Percentiles rank a stretch among this genome's conserved stretches.
phyloP scores from a whole-genome alignment of 1,284 basidiomycete species.

The Coniferiporia sulphurascens region DNA sequence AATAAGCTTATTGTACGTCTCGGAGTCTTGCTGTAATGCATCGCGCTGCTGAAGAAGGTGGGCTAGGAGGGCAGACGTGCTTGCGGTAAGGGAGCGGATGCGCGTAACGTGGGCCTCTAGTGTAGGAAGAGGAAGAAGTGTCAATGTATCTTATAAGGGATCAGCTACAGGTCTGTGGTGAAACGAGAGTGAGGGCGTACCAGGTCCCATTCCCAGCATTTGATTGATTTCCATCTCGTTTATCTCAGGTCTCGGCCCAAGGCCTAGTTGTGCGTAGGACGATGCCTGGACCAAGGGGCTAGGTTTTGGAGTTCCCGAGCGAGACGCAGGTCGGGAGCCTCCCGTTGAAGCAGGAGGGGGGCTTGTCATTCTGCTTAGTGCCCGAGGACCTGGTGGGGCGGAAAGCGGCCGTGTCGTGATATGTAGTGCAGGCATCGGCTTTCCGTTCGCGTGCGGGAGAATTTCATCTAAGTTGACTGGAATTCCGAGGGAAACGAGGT shows the following conservation, averaged over 20 bases:
- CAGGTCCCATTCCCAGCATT: slow-evolving; percentile 63
- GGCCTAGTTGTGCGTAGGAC: slow-evolving; percentile 49
- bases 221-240: slow-evolving; percentile 60
- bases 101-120: slow-evolving; percentile 66
- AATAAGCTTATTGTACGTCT: slow-evolving; percentile 78
- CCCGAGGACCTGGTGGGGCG: slow-evolving; percentile 60
- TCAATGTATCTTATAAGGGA: slow-evolving; percentile 53
- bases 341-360: slow-evolving; percentile 35
- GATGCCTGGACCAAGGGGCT: slow-evolving; percentile 32
- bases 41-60: slow-evolving; percentile 81
- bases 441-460: slow-evolving; percentile 65
- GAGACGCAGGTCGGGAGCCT: slow-evolving; percentile 29
- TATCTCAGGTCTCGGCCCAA: slow-evolving; percentile 68
- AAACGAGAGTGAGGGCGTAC: slow-evolving; percentile 38
- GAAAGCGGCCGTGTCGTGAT: slow-evolving; percentile 80
- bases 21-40: slow-evolving; percentile 81
- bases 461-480: slow-evolving; percentile 93
- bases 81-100: slow-evolving; percentile 63
- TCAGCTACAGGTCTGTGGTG: slow-evolving; percentile 12
- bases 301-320: slow-evolving; percentile 55
- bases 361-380: slow-evolving; percentile 34
- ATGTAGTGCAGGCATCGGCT: slow-evolving; percentile 71
- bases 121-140: slow-evolving; percentile 60
- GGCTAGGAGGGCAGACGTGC: slow-evolving; percentile 70
- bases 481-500: slow-evolving; percentile 84